Base-by-base conservation (phyloP, 2,329 filamentous ascomycete genomes). In the Aspergillus sp. region DNA sequence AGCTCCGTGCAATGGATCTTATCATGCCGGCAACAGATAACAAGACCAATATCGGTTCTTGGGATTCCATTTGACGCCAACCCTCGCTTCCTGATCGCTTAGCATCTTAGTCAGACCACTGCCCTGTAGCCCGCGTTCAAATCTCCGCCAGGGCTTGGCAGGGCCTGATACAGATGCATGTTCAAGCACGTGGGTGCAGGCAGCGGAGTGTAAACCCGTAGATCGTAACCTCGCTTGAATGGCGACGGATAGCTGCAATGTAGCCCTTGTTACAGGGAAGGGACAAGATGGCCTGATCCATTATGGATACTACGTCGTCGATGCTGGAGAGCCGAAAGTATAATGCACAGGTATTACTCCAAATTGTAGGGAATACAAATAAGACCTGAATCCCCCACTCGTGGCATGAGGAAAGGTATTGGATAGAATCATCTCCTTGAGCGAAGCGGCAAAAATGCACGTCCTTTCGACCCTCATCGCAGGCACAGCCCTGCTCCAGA, bases 401-500 rank as follows among this genome's bases (percentile, higher is more conserved):
- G 7, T 46, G 19, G 19, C 17, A 46, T n/a, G 13, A 43, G 1
- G 7, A 9, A 7, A 46, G 43, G 43, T 11, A 46, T 28, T 28
- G 15, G 31, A 13, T 38, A 13, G 11, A 15, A 17, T 15, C 4
- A 1, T 41, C 9, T 41, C 13, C 34, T 41, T 15, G 15, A 13
- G 34, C 9, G 9, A 19, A 48, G 6, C 46, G 17, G 17, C 17
- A 13, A 34, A 30, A 11, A 50, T 50, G 48, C 48, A 43, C 45
- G 38, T 58, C 15, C 48, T 47, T 28, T 51, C 56, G 45, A 47
- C 48, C 8, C 38, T 58, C 34, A 19, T 31, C 23, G 48, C 47
- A 25, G 56, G 56, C 31, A 31, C 46, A 0, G 56, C 56, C 47
- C 46, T 58, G 19, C 8, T 46, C 48, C 56, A 58, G 47, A 22